phyloP scores from a whole-genome alignment of 768 basidiomycete species.

The Suillus lakei region DNA sequence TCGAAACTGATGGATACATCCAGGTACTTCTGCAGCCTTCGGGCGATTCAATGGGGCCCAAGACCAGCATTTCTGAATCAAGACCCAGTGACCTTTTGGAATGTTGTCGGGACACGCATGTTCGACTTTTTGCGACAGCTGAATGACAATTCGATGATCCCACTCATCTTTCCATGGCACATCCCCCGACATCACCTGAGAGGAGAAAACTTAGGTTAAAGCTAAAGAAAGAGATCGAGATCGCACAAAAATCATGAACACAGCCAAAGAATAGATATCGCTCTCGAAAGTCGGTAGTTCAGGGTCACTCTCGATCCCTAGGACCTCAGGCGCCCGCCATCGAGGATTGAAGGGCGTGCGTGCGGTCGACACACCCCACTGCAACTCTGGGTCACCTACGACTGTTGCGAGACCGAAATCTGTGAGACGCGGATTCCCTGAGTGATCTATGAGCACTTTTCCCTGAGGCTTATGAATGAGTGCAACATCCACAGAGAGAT shows the following conservation, averaged over 20 bases:
- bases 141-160: too few species aligned
- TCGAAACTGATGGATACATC: too few species aligned
- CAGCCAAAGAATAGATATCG: too few species aligned
- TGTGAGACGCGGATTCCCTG: not conserved
- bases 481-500: not conserved
- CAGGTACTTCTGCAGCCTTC: too few species aligned
- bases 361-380: not conserved
- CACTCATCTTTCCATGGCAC: too few species aligned
- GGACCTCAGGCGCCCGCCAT: slow-evolving; percentile 1
- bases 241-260: too few species aligned
- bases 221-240: not conserved
- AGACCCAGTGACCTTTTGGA: too few species aligned
- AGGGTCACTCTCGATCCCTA: not conserved
- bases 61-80: too few species aligned
- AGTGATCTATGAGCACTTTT: not conserved
- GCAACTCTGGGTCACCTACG: not conserved
- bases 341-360: not conserved
- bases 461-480: not conserved
- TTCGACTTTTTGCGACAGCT: too few species aligned
- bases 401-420: slow-evolving; percentile 5
- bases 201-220: not conserved
- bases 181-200: not conserved
- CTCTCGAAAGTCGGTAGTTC: too few species aligned
- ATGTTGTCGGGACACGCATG: too few species aligned
- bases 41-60: too few species aligned